Evolutionary conservation across 805 yeast species (phyloP), one percentile per base, ranked within the genome.

Genomic region (Brettanomyces anomalus): DNA sequence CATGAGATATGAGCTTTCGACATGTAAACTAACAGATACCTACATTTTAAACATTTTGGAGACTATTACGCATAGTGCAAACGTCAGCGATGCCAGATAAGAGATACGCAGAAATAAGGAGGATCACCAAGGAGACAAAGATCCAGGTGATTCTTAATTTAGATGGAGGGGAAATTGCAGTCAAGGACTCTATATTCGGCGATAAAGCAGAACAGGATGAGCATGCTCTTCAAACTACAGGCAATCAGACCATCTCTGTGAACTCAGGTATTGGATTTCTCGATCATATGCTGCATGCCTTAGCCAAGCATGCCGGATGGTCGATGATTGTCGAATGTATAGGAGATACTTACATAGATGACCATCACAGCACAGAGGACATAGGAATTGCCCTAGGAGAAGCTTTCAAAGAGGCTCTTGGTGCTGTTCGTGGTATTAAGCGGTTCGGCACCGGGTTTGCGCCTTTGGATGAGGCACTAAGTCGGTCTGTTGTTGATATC

Each of bases 251-350:
- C 8, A 88, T 93, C 46, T 70, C 78, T 28, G 79, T 93, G 41
- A 84, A 85, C 55, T 84, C 97, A 0, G 98, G 98, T 42, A 76
- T 93, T 43, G 98, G 97, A 1, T 93, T 93, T 59, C 66, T 90
- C 45, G 97, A 93, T 67, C 98, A 93, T 64, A 93, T 93, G 98
- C 69, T 93, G 39, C 96, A 90, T 56, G 98, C 98, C 0, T 70
- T 93, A 53, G 96, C 97, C 33, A 93, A 93, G 58, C 98, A 93
- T 64, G 71, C 95, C 1, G 97, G 97, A 15, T 93, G 97, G 98
- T 85, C 96, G 11, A 59, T 93, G 44, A 70, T 85, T 30, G 74
- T 93, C 16, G 95, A 84, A 58, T 90, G 97, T 64, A 75, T 82
- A 45, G 98, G 98, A 37, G 98, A 93, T 61, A 68, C 88, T 52